These are phyloP conservation scores for Yamadazyma mexicana DNA, from an alignment of 1,139 yeast genomes.

Conservation along the genomic window DNA sequence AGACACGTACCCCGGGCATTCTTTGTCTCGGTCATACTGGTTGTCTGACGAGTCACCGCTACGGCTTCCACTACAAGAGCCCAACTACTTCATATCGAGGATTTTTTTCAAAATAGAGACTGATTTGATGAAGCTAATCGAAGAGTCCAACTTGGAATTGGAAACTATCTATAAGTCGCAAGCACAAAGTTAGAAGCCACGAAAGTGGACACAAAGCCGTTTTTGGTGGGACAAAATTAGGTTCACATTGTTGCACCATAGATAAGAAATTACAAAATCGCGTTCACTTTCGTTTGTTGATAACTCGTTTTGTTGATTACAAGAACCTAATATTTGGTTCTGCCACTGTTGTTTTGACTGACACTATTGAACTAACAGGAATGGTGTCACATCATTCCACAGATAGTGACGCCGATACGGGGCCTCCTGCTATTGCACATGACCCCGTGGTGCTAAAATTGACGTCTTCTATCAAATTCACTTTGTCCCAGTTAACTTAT, in stretches of 20 bases:
- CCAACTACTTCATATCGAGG: conserved; percentile 57
- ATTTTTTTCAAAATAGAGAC: conserved; percentile 32
- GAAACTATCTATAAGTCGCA: not conserved
- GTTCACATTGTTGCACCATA: not conserved
- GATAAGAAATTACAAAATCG: conserved; percentile 9
- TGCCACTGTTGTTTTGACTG: not conserved
- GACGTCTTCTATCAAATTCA: conserved; percentile 11
- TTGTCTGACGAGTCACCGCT: conserved; percentile 63
- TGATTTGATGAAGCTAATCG: conserved; percentile 20
- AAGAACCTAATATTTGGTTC: too few relatives aligned
- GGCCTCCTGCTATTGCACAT: not conserved
- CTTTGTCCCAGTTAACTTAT: conserved; percentile 50
- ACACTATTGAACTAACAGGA: conserved; percentile 14
- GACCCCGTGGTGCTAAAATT: conserved; percentile 31
- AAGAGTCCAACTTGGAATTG: conserved; percentile 13
- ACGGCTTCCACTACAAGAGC: conserved; percentile 64
- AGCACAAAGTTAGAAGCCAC: not conserved
- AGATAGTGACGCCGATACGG: conserved; percentile 3
- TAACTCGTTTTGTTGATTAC: too few relatives aligned
- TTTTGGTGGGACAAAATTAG: too few relatives aligned
- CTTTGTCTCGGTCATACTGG: conserved; percentile 38
- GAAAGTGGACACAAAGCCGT: too few relatives aligned
- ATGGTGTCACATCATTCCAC: conserved; percentile 19
- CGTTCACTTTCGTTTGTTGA: conserved; percentile 3
- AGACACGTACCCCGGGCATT: not conserved